A percentile compares a stretch with the other conserved stretches of the same genome.
Conservation (phyloP, 495 filamentous ascomycete genomes). For the Aspergillus taichungensis region DNA sequence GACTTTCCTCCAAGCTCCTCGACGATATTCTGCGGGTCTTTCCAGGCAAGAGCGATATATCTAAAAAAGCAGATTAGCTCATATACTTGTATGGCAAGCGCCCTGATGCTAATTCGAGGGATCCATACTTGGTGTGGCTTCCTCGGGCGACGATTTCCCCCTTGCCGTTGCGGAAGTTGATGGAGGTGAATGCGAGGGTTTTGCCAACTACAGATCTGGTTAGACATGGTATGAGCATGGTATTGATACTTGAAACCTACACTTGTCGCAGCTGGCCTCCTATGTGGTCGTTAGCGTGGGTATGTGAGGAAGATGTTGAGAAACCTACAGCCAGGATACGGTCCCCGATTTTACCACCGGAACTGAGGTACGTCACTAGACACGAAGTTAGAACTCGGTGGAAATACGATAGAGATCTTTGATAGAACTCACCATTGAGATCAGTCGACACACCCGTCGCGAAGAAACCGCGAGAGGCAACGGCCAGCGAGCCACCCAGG, state of each 20-base stretch:
- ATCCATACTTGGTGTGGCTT: slow-evolving; percentile 86
- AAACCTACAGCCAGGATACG: slow-evolving; percentile 51
- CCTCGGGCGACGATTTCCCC: slow-evolving; percentile 76
- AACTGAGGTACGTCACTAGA: slow-evolving; percentile 80
- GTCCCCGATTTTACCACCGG: slow-evolving; percentile 77
- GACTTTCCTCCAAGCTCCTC: slow-evolving; percentile 24
- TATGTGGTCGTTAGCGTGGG: slow-evolving; percentile 21
- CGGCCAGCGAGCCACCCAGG: slow-evolving; percentile 84
- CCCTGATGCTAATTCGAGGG: background rate
- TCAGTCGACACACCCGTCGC: slow-evolving; percentile 91
- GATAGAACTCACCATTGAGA: slow-evolving; percentile 56
- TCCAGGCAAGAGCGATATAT: slow-evolving; percentile 51
- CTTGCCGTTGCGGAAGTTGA: slow-evolving; percentile 68
- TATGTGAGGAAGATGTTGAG: background rate
- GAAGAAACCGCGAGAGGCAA: slow-evolving; percentile 81
- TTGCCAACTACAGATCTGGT: slow-evolving; percentile 61
- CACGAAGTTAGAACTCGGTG: background rate
- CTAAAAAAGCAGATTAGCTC: slow-evolving; percentile 20
- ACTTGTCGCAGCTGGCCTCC: slow-evolving; percentile 78
- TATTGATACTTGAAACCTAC: slow-evolving; percentile 32
- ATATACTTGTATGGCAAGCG: background rate
- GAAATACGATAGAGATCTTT: background rate
- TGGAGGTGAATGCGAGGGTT: slow-evolving; percentile 79
- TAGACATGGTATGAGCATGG: background rate
- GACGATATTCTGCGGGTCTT: slow-evolving; percentile 50